These are phyloP conservation scores for Tolypocladium nubicola DNA, from an alignment of 2,329 filamentous ascomycete species.

Conservation along the genomic window DNA sequence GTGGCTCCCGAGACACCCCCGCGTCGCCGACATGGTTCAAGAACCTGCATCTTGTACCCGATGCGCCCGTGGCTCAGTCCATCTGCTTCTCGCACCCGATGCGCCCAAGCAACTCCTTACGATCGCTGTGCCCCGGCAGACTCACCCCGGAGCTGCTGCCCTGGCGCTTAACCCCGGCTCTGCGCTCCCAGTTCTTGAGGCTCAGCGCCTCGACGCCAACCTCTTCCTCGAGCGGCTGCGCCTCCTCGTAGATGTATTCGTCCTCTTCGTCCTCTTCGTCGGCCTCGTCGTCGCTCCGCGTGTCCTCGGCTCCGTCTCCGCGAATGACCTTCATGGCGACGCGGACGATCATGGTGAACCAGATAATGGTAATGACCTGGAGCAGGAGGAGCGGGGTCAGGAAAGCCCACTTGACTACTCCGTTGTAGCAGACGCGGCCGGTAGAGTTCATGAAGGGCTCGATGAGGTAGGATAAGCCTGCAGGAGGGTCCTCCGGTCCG, in stretches of 20 bases:
- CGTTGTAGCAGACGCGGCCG: constrained; percentile 71
- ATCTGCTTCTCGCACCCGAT: constrained; percentile 76
- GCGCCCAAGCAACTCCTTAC: constrained; percentile 70
- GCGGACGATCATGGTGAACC: constrained; percentile 82
- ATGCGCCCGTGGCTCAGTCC: constrained; percentile 21
- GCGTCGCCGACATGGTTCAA: not conserved
- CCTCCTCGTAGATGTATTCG: constrained; percentile 43
- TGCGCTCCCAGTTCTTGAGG: constrained; percentile 52
- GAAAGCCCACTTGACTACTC: constrained; percentile 66
- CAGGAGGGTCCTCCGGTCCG: constrained; percentile 39
- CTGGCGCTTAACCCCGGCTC: constrained; percentile 42
- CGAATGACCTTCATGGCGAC: constrained; percentile 72
- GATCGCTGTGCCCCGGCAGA: constrained; percentile 60
- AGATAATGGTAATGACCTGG: constrained; percentile 70
- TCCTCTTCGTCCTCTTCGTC: constrained; percentile 56
- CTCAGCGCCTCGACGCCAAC: constrained; percentile 64
- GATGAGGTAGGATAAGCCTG: constrained; percentile 51
- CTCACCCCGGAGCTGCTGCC: constrained; percentile 49
- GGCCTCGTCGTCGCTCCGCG: constrained; percentile 76
- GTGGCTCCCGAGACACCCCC: not conserved
- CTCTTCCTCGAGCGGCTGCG: constrained; percentile 57
- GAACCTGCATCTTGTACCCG: too few relatives aligned
- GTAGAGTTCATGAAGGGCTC: constrained; percentile 63
- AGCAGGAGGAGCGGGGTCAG: constrained; percentile 65
- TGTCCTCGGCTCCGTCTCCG: constrained; percentile 72